Evolutionary conservation across 2,329 filamentous ascomycete species (phyloP).

Genomic region (Fusarium concolor): DNA sequence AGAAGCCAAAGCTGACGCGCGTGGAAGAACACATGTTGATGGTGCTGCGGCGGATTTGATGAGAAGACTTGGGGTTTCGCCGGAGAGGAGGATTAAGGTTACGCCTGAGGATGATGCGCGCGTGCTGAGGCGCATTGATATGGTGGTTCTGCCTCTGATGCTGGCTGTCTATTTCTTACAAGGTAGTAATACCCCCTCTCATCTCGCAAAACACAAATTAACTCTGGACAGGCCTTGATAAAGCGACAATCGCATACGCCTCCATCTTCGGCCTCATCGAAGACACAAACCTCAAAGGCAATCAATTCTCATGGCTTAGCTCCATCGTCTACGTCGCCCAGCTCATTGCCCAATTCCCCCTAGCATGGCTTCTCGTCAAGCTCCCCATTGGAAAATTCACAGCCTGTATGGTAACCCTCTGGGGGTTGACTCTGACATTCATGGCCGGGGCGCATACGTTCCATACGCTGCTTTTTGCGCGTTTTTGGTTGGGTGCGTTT

Average conservation of each 20-base stretch:
- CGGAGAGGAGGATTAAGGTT: slow-evolving; percentile 30
- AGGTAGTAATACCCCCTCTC: neutral
- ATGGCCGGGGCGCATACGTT: slow-evolving; percentile 65
- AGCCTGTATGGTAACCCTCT: slow-evolving; percentile 61
- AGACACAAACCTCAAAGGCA: slow-evolving; percentile 60
- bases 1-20: neutral
- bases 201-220: accelerated
- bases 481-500: slow-evolving; percentile 60
- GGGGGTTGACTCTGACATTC: slow-evolving; percentile 64
- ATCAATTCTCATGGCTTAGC: slow-evolving; percentile 74
- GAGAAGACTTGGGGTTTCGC: slow-evolving; percentile 27
- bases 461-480: slow-evolving; percentile 56
- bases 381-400: slow-evolving; percentile 67
- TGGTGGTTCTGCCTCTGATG: slow-evolving; percentile 38
- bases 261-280: slow-evolving; percentile 71
- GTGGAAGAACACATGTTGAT: neutral
- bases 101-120: slow-evolving; percentile 40
- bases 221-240: slow-evolving; percentile 38
- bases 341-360: slow-evolving; percentile 61
- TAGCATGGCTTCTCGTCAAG: slow-evolving; percentile 66
- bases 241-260: slow-evolving; percentile 64
- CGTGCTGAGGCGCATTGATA: slow-evolving; percentile 32
- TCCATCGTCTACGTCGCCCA: slow-evolving; percentile 53
- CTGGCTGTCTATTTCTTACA: slow-evolving; percentile 38
- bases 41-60: slow-evolving; percentile 15